Evolutionary conservation across 768 basidiomycete genomes (phyloP), one percentile per base, ranked within the genome.

Genomic region (Phaeotremella skinneri): DNA sequence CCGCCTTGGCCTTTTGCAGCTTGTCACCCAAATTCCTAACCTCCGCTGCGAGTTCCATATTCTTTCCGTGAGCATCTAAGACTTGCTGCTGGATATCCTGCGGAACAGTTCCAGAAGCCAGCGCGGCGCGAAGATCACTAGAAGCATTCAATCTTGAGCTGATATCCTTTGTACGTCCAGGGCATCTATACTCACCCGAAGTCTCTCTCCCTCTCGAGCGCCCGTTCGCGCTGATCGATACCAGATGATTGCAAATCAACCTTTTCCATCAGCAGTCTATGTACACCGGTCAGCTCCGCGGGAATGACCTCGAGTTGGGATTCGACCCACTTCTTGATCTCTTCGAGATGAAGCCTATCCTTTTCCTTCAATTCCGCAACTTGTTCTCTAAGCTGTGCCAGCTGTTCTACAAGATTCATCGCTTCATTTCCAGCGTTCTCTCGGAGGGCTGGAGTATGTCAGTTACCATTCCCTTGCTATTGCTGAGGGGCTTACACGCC

Each of bases 351-450:
- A 87, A 90, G 88, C 67, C 85, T 82, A 73, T 87, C 90, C 82
- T 90, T 93, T 64, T 92, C 90, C 41, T 78, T 79, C 4, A 89
- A 79, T 29, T 88, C 87, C 62, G 82, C 84, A 69, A 90, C 83
- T 66, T 87, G 83, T 55, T 83, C 83, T 68, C 82, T 83, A 41
- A 91, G 76, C 32, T 81, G 81, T 26, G 82, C 82, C 32, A 88
- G 76, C 55, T 93, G 88, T 1, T 79, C 79, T 70, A 89, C 88
- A 9, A 93, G 81, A 14, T 80, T 83, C 13, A 82, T 81, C 76
- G 91, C 91, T 76, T 97, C 93, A 72, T 89, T 87, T 70, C 87
- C 87, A 42, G 94, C 89, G 1, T 89, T 91, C 58, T 91, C 90
- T 41, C 93, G 86, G 26, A 96, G 79, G 4, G 85, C 66, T 67